Evolutionary conservation across 345 rosid genomes (phyloP).

Genomic region (Turritis glabra): DNA sequence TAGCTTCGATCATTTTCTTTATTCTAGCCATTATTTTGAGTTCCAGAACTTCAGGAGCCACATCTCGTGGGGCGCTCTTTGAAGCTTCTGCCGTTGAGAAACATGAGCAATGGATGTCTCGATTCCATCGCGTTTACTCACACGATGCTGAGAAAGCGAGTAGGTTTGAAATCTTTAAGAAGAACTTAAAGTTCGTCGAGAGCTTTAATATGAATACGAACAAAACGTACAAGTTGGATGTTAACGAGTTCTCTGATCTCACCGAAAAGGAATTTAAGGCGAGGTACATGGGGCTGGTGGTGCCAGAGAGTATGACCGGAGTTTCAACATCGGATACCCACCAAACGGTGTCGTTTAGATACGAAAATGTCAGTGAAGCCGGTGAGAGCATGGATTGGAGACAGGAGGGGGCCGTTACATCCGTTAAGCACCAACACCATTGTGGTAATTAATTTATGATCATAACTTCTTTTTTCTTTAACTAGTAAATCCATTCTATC

Average conservation of each 20-base stretch:
- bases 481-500: too few relatives aligned
- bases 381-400: conserved; percentile 47
- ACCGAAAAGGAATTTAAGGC: conserved; percentile 50
- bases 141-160: conserved; percentile 33
- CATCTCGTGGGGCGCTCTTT: conserved; percentile 12
- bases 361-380: conserved; percentile 26
- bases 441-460: conserved; percentile 40
- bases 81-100: conserved; percentile 37
- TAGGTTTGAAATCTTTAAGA: conserved; percentile 44
- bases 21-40: not conserved
- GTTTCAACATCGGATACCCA: not conserved
- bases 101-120: conserved; percentile 45
- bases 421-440: conserved; percentile 34
- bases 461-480: not conserved
- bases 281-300: conserved; percentile 32
- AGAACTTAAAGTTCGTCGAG: conserved; percentile 45
- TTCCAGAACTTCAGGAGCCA: not conserved
- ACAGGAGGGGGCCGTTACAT: conserved; percentile 44
- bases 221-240: conserved; percentile 32
- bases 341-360: conserved; percentile 12
- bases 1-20: not conserved
- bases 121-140: conserved; percentile 35
- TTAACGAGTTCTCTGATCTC: conserved; percentile 55
- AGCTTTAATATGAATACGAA: conserved; percentile 39
- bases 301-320: not conserved